Conservation (phyloP, 257 asterid genomes). For the Gentiana straminea region DNA sequence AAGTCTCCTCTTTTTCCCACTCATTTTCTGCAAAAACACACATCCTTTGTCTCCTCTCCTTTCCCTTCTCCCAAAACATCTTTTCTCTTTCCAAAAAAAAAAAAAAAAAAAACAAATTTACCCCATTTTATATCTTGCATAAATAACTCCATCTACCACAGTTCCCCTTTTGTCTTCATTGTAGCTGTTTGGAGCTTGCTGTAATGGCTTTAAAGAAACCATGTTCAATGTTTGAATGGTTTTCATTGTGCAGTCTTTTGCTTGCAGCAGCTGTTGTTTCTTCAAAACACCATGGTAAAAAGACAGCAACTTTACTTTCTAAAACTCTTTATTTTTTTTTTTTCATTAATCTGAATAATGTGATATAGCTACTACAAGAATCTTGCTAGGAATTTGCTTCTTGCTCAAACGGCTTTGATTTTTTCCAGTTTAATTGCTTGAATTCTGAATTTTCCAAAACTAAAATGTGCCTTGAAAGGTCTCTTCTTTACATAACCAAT, state of each 20-base stretch:
- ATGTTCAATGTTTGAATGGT: conserved; percentile 15
- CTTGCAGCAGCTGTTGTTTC: conserved; percentile 24
- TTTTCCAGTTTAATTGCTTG: neutral
- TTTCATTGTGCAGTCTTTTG: conserved; percentile 27
- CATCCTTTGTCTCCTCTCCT: conserved; percentile 10
- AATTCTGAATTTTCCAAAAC: neutral
- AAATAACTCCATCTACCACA: neutral
- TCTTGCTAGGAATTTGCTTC: conserved; percentile 1
- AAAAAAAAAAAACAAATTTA: neutral
- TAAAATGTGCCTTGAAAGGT: too few relatives aligned
- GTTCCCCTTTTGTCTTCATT: neutral
- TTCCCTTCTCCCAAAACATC: neutral
- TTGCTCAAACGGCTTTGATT: neutral
- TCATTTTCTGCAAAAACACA: conserved; percentile 22
- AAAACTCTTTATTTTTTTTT: neutral
- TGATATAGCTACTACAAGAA: neutral
- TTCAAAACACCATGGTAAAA: conserved; percentile 46
- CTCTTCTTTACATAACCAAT: too few relatives aligned
- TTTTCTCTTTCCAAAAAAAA: conserved; percentile 15
- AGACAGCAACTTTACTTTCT: neutral
- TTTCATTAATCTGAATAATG: neutral
- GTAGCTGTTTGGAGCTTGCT: conserved; percentile 17
- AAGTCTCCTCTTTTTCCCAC: conserved; percentile 25
- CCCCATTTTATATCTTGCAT: conserved; percentile 9
- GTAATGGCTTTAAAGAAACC: conserved; percentile 21